These are phyloP conservation scores for Naganishia onofrii DNA, from an alignment of 768 basidiomycete species.

Conservation along the genomic window DNA sequence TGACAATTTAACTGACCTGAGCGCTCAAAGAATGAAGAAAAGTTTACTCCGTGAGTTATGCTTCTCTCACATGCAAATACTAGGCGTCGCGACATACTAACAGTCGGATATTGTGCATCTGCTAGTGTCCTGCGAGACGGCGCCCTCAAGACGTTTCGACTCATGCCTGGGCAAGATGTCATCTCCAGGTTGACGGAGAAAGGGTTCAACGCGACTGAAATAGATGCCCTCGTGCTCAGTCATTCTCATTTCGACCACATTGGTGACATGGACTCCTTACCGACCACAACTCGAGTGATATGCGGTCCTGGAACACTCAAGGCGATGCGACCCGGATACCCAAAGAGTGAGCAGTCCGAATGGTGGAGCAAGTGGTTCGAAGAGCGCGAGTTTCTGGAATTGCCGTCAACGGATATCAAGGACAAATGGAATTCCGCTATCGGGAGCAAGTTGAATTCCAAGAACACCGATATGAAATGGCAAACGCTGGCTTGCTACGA, in stretches of 20 bases:
- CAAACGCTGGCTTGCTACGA: slow-evolving; percentile 36
- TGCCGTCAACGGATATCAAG: slow-evolving; percentile 23
- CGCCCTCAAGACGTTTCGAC: slow-evolving; percentile 27
- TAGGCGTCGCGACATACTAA: background rate
- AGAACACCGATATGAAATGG: slow-evolving; percentile 27
- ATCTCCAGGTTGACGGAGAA: slow-evolving; percentile 27
- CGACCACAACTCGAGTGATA: slow-evolving; percentile 28
- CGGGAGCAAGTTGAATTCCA: background rate
- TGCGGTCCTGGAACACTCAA: slow-evolving; percentile 35
- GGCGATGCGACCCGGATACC: slow-evolving; percentile 34
- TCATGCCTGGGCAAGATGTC: slow-evolving; percentile 31
- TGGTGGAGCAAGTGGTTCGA: slow-evolving; percentile 37
- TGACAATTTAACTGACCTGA: background rate
- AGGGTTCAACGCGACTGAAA: slow-evolving; percentile 26
- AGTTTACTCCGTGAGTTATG: slow-evolving; percentile 34
- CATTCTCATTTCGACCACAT: slow-evolving; percentile 40
- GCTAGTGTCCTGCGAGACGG: slow-evolving; percentile 28
- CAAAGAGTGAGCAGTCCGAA: slow-evolving; percentile 30
- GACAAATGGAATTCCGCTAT: slow-evolving; percentile 24
- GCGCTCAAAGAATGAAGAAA: slow-evolving; percentile 32
- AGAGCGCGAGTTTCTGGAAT: slow-evolving; percentile 31
- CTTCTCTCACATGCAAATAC: background rate
- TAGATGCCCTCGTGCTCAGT: slow-evolving; percentile 34
- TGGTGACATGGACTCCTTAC: slow-evolving; percentile 36
- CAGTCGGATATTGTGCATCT: background rate